Conservation (phyloP, 1,284 basidiomycete species). For the Paramarasmius palmivorus region DNA sequence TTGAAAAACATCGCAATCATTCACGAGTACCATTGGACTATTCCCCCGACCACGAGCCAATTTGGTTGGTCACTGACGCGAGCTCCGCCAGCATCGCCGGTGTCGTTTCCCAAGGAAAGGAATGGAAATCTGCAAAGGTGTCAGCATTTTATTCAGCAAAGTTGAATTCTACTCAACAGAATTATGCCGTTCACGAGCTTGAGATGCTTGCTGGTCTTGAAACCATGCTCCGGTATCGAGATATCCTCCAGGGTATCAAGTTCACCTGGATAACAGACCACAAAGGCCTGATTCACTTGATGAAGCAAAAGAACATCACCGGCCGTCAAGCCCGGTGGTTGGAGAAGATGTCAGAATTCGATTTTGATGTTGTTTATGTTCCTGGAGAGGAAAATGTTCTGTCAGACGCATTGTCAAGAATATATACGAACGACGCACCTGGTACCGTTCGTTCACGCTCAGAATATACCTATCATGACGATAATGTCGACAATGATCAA, state of each 20-base stretch:
- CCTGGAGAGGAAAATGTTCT: not conserved
- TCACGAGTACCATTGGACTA: conserved; percentile 23
- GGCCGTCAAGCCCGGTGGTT: conserved; percentile 28
- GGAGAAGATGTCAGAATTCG: conserved; percentile 18
- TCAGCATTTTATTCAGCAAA: conserved; percentile 32
- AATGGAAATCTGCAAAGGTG: conserved; percentile 17
- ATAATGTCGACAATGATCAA: not conserved
- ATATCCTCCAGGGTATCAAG: conserved; percentile 20
- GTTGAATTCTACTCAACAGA: conserved; percentile 20
- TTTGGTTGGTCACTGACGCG: conserved; percentile 26
- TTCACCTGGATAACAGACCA: conserved; percentile 34
- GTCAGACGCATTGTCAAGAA: conserved; percentile 20
- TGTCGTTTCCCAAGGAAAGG: conserved; percentile 21
- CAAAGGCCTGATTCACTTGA: conserved; percentile 25
- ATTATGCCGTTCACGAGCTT: conserved; percentile 24
- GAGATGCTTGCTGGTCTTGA: conserved; percentile 30
- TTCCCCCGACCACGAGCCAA: conserved; percentile 7
- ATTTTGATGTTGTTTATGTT: conserved; percentile 11
- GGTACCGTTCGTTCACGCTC: conserved; percentile 12
- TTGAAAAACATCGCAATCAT: conserved; percentile 14
- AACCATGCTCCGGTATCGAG: conserved; percentile 23
- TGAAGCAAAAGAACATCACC: conserved; percentile 23
- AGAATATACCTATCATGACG: conserved; percentile 17
- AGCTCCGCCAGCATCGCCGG: conserved; percentile 20
- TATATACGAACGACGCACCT: conserved; percentile 21